A percentile compares a stretch with the other conserved stretches of the same genome.
phyloP scores from a whole-genome alignment of 208 protist genomes.

The Naegleria gruberi region DNA sequence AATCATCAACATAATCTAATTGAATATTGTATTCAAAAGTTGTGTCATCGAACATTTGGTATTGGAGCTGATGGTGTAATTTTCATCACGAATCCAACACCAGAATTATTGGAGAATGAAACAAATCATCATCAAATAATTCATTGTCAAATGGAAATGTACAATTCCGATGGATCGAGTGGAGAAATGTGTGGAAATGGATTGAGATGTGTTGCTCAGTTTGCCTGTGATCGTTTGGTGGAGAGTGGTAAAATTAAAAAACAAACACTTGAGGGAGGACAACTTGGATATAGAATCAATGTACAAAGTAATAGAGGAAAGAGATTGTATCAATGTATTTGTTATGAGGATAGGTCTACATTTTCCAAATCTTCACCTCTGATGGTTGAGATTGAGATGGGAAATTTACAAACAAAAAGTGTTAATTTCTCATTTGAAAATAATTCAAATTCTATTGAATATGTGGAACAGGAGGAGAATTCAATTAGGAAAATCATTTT shows the following conservation, averaged over 20 bases:
- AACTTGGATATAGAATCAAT: not conserved
- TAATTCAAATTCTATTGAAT: not conserved
- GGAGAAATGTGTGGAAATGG: not conserved
- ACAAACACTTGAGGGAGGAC: not conserved
- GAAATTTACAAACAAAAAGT: not conserved
- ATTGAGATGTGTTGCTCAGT: not conserved
- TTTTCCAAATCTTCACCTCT: not conserved
- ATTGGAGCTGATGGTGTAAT: not conserved
- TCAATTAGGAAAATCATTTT: not conserved
- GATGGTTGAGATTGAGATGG: not conserved
- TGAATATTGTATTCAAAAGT: not conserved
- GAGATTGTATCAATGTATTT: not conserved
- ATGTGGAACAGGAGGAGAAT: not conserved
- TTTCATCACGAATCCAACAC: not conserved
- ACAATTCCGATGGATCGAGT: not conserved
- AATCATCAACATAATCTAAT: not conserved
- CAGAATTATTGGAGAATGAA: not conserved
- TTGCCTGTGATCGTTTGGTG: not conserved
- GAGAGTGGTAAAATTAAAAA: not conserved
- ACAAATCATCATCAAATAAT: not conserved
- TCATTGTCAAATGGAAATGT: not conserved
- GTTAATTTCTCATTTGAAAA: not conserved
- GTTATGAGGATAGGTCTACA: too few species aligned
- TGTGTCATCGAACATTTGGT: not conserved
- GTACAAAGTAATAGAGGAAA: not conserved